Evolutionary conservation across 305 asterid species (phyloP), one percentile per base, ranked within the genome.

Genomic region (Nicotiana rustica): DNA sequence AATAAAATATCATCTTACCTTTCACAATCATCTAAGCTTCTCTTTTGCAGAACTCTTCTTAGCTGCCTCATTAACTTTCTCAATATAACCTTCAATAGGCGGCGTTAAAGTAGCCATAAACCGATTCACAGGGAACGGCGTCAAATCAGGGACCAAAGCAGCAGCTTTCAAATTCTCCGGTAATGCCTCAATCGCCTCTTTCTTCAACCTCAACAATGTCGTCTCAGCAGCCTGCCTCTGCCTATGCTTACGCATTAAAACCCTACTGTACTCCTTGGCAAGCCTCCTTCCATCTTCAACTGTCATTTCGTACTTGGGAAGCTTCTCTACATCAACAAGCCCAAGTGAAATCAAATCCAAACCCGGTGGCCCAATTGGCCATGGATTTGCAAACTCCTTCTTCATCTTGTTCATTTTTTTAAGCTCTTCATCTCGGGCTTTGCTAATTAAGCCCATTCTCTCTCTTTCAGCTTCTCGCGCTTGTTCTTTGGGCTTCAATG

Each of bases 31-130:
- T 91, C 97, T 85, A 83, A 91, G 97, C 86, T 94, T 95, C 88
- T 85, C 95, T 87, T 89, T 91, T 36, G 86, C 93, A 62, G 90
- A 85, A 77, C 90, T 90, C 90, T 81, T 92, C 89, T 82, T 89
- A 7, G 98, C 94, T 5, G 97, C 99, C 89, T 94, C 99, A 41
- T 90, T 89, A 60, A 96, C 85, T 90, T 91, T 94, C 87, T 94
- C 99, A 44, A 89, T 87, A 67, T 94, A 93, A 6, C 98, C 99
- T 89, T 96, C 98, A 69, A 96, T 94, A 4, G 98, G 98, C 8
- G 98, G 99, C 0, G 99, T 94, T 56, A 96, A 85, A 2, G 99
- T 92, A 2, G 97, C 95, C 97, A 94, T 90, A 66, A 89, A 90
- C 73, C 94, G 85, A 81, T 93, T 92, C 15, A 77, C 88, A 4